A percentile compares a stretch with the other conserved stretches of the same genome.
Evolutionary conservation across 495 filamentous ascomycete genomes (phyloP).

Genomic region (Gamarada debralockiae): DNA sequence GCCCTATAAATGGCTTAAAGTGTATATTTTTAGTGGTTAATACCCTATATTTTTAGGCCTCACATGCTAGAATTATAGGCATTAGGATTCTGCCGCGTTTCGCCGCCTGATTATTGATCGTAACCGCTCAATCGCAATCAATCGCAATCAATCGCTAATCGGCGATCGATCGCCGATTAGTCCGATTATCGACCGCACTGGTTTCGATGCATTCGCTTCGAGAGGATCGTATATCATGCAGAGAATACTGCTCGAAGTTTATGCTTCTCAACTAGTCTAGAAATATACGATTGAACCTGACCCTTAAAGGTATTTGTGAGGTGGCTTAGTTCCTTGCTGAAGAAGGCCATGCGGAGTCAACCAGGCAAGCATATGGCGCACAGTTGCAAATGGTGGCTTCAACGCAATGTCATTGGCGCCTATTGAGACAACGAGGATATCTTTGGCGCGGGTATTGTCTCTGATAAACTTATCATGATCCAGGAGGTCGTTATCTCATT

Average conservation of each 20-base stretch:
- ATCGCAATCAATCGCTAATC: too few relatives aligned
- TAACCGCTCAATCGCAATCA: too few relatives aligned
- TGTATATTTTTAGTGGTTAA: too few relatives aligned
- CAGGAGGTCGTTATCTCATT: conserved; percentile 2
- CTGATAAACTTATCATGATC: conserved; percentile 14
- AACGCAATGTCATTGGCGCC: conserved; percentile 13
- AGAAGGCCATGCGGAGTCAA: conserved; percentile 8
- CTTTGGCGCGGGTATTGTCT: conserved; percentile 11
- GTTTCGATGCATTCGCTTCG: conserved; percentile 1
- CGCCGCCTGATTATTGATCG: too few relatives aligned
- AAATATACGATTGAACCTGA: conserved; percentile 13
- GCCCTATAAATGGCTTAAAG: too few relatives aligned
- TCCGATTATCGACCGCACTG: too few relatives aligned
- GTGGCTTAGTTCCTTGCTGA: conserved; percentile 9
- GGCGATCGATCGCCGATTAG: too few relatives aligned
- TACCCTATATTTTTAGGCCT: too few relatives aligned
- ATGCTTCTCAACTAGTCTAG: conserved; percentile 10
- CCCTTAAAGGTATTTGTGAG: conserved; percentile 8
- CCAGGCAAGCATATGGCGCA: conserved; percentile 12
- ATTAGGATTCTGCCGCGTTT: too few relatives aligned
- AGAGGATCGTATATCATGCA: conserved; percentile 17
- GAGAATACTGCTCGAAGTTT: conserved; percentile 7
- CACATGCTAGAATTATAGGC: too few relatives aligned
- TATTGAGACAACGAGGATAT: conserved; percentile 13
- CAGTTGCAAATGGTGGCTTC: conserved; percentile 12